Evolutionary conservation across 192 early-diverging fungal species (phyloP).

Genomic region (Coemansia sp.): DNA sequence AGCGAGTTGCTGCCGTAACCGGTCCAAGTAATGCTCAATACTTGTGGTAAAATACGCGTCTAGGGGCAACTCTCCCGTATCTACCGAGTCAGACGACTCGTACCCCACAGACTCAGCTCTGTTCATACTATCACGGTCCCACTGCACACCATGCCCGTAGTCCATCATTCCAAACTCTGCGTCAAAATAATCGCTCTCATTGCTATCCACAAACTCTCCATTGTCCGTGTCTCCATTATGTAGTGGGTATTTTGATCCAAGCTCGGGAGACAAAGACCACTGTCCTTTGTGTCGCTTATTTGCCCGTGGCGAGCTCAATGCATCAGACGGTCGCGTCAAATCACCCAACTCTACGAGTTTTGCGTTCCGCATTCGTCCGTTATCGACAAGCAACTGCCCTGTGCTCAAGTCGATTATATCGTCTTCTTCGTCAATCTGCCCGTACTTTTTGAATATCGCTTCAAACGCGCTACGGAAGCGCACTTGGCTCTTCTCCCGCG

Average conservation of each 20-base stretch:
- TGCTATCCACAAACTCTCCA: background rate
- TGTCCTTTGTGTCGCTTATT: background rate
- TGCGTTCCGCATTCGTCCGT: conserved; percentile 41
- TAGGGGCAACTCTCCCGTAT: conserved; percentile 18
- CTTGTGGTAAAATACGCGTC: conserved; percentile 41
- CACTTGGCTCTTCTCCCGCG: conserved; percentile 36
- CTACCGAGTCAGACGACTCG: conserved; percentile 37
- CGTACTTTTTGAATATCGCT: conserved; percentile 47
- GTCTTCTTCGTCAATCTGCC: conserved; percentile 44
- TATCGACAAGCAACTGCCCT: conserved; percentile 37
- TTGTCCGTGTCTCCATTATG: background rate
- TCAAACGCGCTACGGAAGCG: conserved; percentile 48
- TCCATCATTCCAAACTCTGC: conserved; percentile 10
- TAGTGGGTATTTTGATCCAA: background rate
- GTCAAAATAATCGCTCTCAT: conserved; percentile 10
- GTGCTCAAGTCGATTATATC: conserved; percentile 43
- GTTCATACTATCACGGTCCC: no score
- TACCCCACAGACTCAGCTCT: conserved; percentile 10
- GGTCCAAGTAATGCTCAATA: conserved; percentile 46
- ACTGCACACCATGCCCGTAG: no score
- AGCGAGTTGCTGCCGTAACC: conserved; percentile 34
- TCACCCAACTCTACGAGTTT: conserved; percentile 29
- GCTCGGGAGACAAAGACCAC: conserved; percentile 21
- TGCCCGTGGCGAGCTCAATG: background rate
- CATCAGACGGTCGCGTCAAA: background rate